phyloP scores from a whole-genome alignment of 1,139 yeast species.

The Diutina pseudorugosa region DNA sequence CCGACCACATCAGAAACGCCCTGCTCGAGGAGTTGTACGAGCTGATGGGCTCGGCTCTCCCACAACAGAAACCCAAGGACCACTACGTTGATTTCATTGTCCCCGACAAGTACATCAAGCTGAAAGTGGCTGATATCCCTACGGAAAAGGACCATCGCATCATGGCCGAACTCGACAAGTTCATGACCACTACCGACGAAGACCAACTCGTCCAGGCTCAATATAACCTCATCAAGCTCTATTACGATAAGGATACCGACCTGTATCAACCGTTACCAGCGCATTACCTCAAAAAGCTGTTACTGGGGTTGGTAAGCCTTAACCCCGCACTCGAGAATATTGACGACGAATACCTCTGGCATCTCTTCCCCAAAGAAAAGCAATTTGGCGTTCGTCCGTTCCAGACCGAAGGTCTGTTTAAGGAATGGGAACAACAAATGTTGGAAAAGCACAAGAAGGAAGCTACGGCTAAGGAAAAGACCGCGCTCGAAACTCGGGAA shows the following conservation, averaged over 20 bases:
- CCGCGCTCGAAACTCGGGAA: constrained; percentile 11
- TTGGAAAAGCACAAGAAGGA: constrained; percentile 12
- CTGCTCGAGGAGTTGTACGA: neutral
- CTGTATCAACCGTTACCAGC: constrained; percentile 17
- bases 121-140: constrained; percentile 12
- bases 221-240: constrained; percentile 17
- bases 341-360: constrained; percentile 32
- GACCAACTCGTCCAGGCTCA: constrained; percentile 15
- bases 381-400: constrained; percentile 28
- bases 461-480: constrained; percentile 7
- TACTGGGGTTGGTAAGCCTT: constrained; percentile 29
- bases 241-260: constrained; percentile 15
- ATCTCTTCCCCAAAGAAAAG: constrained; percentile 23
- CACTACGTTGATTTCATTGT: constrained; percentile 15
- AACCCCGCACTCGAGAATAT: constrained; percentile 25
- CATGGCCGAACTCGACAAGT: constrained; percentile 17
- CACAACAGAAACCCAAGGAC: neutral
- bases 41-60: neutral
- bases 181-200: constrained; percentile 12
- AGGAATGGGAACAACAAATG: constrained; percentile 24
- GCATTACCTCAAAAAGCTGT: constrained; percentile 27
- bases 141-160: constrained; percentile 17
- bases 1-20: neutral
- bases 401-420: constrained; percentile 12
- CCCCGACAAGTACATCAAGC: constrained; percentile 19